Conservation (phyloP, 2,329 filamentous ascomycete species). For the Tolypocladium album region DNA sequence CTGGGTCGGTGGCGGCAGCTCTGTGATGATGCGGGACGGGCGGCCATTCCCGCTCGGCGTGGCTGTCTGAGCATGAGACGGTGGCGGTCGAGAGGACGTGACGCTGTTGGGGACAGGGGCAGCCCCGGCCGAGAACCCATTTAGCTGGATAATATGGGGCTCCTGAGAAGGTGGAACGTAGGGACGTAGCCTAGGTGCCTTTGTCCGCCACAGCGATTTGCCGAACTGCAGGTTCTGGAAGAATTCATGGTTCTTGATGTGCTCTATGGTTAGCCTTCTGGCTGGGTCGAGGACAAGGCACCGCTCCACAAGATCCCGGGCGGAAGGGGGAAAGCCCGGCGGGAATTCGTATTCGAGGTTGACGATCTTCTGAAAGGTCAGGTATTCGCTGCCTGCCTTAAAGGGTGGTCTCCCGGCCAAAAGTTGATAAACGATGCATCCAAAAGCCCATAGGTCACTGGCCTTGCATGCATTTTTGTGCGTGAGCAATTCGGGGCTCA, state of each 20-base stretch:
- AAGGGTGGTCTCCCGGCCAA: conserved; percentile 94
- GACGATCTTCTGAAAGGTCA: conserved; percentile 98
- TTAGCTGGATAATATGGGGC: conserved; percentile 63
- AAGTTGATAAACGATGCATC: conserved; percentile 94
- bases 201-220: conserved; percentile 75
- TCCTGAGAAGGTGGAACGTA: conserved; percentile 72
- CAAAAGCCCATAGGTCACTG: conserved; percentile 96
- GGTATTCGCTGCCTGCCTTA: conserved; percentile 90
- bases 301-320: conserved; percentile 81
- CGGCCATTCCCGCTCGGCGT: conserved; percentile 38
- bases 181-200: conserved; percentile 75
- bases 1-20: conserved; percentile 91
- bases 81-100: conserved; percentile 15
- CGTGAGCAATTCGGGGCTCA: conserved; percentile 91
- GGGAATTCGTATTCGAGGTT: conserved; percentile 91
- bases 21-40: conserved; percentile 78
- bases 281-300: conserved; percentile 82
- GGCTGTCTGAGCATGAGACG: conserved; percentile 24
- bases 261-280: conserved; percentile 77
- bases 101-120: conserved; percentile 14
- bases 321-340: conserved; percentile 72
- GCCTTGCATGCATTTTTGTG: conserved; percentile 97
- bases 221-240: conserved; percentile 84
- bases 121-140: conserved; percentile 33
- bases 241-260: conserved; percentile 94